Evolutionary conservation across 2,329 filamentous ascomycete species (phyloP).

Genomic region (Botrytis cinerea): DNA sequence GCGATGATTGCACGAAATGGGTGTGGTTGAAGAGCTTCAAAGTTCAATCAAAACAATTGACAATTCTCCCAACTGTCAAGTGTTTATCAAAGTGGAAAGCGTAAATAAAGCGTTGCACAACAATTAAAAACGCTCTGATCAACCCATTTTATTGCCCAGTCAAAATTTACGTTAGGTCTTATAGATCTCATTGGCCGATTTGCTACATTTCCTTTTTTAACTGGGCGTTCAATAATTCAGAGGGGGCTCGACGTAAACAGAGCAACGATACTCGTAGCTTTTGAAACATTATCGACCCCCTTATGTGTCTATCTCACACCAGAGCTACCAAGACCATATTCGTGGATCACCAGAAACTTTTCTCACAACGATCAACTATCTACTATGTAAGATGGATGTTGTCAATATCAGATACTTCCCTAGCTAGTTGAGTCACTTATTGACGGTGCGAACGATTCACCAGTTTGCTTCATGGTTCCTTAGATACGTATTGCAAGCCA

Average conservation of each 20-base stretch:
- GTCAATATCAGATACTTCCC: not conserved
- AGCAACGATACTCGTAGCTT: not conserved
- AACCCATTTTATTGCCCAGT: not conserved
- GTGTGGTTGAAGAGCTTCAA: not conserved
- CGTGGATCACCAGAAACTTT: not conserved
- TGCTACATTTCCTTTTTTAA: not conserved
- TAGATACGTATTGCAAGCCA: not conserved
- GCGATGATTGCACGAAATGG: not conserved
- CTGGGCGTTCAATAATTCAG: not conserved
- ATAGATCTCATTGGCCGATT: not conserved
- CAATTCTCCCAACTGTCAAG: not conserved
- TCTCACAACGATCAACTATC: not conserved
- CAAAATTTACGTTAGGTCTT: not conserved
- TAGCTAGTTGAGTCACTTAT: not conserved
- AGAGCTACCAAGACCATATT: not conserved
- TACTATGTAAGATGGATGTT: not conserved
- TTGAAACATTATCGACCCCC: not conserved
- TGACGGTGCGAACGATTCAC: not conserved
- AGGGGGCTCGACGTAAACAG: not conserved
- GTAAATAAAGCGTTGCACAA: not conserved
- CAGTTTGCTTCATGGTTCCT: not conserved
- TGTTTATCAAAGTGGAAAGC: not conserved
- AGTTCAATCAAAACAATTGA: slow-evolving; percentile 4
- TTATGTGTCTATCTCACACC: not conserved
- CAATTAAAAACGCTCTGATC: not conserved